Evolutionary conservation across 495 filamentous ascomycete genomes (phyloP), one percentile per base, ranked within the genome.

Genomic region (Rusavskia elegans): DNA sequence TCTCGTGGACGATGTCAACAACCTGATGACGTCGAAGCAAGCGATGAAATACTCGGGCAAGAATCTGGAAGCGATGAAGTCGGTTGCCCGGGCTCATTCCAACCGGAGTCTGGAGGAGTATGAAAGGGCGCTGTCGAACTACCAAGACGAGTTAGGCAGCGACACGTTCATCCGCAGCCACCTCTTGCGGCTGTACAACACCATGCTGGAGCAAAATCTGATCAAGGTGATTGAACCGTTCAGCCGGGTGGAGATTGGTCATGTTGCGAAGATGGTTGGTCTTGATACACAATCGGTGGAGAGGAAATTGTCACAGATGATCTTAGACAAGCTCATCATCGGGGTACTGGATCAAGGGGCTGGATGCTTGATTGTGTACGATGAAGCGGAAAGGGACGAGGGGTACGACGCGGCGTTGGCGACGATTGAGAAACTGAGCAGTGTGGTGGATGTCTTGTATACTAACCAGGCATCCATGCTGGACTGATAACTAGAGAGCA

Each of bases 201-300:
- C 88, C 63, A 95, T 98, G 85, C 69, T 98, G 58, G 90, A 97
- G 74, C 92, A 98, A 75, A 98, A 98, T 66, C 75, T 98, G 40
- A 86, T 97, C 75, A 95, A 97, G 72, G 93, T 98, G 50, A 97
- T 98, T 64, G 92, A 98, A 72, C 92, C 92, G 21, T 98, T 97
- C 70, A 89, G 84, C 63, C 79, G 89, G 50, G 92, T 98, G 42
- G 92, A 98, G 72, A 89, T 98, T 64, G 85, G 82, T 57, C 93
- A 98, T 65, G 84, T 98, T 56, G 89, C 92, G 53, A 89, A 89
- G 75, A 90, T 97, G 74, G 92, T 98, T 37, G 90, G 93, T 19
- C 72, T 97, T 57, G 92, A 96, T 61, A 94, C 85, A 42, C 84
- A 87, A 69, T 90, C 96, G 71, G 92, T 98, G 57, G 92, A 98